Evolutionary conservation across 2,329 filamentous ascomycete genomes (phyloP).

Genomic region (Pseudogymnoascus sp.): DNA sequence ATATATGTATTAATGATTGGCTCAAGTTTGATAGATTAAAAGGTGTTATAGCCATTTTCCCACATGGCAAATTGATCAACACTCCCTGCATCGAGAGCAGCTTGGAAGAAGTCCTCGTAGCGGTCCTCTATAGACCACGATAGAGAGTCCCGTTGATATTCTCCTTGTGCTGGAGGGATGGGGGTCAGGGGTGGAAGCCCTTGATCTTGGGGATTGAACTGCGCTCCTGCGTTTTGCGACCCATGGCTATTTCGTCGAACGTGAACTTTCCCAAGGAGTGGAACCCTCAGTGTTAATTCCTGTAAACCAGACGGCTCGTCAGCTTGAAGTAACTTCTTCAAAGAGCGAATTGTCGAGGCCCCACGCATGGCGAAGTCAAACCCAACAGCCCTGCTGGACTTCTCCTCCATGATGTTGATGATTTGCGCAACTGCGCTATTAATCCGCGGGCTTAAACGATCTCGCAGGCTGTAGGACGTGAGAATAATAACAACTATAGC

Average conservation of each 20-base stretch:
- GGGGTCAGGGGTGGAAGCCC: conserved; percentile 1
- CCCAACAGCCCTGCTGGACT: conserved; percentile 6
- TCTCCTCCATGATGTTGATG: conserved; percentile 17
- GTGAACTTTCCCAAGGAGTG: conserved; percentile 18
- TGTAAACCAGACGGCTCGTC: conserved; percentile 5
- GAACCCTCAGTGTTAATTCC: conserved; percentile 17
- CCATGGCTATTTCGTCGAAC: conserved; percentile 15
- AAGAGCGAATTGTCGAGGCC: conserved; percentile 15
- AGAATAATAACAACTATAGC: conserved; percentile 18
- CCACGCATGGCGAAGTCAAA: conserved; percentile 12
- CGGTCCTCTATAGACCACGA: conserved; percentile 16
- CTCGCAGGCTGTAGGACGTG: conserved; percentile 11
- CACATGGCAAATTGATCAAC: conserved; percentile 14
- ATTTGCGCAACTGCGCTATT: conserved; percentile 15
- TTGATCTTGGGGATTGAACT: neutral
- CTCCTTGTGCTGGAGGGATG: neutral
- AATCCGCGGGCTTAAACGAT: conserved; percentile 9
- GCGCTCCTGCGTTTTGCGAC: conserved; percentile 3
- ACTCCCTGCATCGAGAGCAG: conserved; percentile 12
- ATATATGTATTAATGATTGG: neutral
- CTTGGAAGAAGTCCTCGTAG: conserved; percentile 15
- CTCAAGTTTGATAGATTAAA: neutral
- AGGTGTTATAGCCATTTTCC: conserved; percentile 6
- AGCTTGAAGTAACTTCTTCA: conserved; percentile 16
- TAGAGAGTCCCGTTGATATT: conserved; percentile 14